Base-by-base conservation (phyloP, 257 asterid genomes). In the Marsdenia floribunda region DNA sequence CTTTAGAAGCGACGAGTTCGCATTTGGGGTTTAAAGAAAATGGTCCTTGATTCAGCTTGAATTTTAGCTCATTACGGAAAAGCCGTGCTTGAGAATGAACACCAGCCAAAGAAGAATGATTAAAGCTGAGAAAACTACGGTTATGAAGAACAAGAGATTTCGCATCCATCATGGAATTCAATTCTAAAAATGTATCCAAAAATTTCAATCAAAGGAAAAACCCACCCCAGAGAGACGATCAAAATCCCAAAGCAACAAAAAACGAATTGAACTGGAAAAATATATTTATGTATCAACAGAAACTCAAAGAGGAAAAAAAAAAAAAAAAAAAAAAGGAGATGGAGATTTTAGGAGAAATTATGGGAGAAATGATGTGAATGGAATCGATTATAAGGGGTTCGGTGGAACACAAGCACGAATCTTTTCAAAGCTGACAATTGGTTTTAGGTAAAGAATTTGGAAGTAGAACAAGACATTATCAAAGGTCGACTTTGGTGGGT, bases 1-100 rank as follows among this genome's bases (percentile, higher is more conserved):
- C 60, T 52, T 26, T 29, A 18, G 80, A 76, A 14, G 84, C 59
- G 49, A 68, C 71, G 77, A 63, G 75, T 59, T 93, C 86, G 74
- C 90, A 93, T 80, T 83, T 87, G 69, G 89, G 85, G 73, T 57
- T 84, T 14, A 87, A 74, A 49, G 78, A 65, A 54, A 80, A 66
- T 75, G 86, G 71, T 72, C 71, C 57, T 70, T 65, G 85, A 47
- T 54, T 52, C 10, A 69, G 55, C 65, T 81, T 81, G 64, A 68
- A 60, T 84, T 85, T 88, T 65, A 77, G 42, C 70, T 69, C 53
- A 71, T 50, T 68, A 29, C 81, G 8, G 22, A 70, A 76, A 70
- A 33, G 13, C 42, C 68, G 79, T 77, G 75, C 54, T 63, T 72
- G 81, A 67, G 58, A 80, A 35, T 81, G 82, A 72, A 83, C 81